Evolutionary conservation across 768 basidiomycete species (phyloP), one percentile per base, ranked within the genome.

Genomic region (Macrolepiota fuliginosa): DNA sequence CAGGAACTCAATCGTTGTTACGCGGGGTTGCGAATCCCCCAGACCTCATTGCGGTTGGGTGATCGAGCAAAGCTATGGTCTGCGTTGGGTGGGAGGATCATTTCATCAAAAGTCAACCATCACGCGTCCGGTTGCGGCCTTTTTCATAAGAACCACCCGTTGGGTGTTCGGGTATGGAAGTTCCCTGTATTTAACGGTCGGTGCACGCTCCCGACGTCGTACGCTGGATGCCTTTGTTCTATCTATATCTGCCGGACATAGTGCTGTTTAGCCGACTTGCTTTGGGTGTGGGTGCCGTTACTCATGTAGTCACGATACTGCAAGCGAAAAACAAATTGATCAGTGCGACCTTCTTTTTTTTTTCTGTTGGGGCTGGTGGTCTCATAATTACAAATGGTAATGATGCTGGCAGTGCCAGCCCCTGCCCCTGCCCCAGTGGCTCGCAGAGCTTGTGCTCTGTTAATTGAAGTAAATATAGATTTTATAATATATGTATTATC

Each of bases 281-380:
- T 7, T 10, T 19, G 9, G 24, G 10, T 19, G 24, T 22, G 22
- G 47, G 24, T 27, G 7, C 22, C 24, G 47, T 15, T 49, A 27
- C 12, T 49, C 22, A 32, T 49, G 47, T 27, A 49, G 47, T 49
- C 40, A 42, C 12, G 40, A 10, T n/a, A 42, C 12, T 42, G 3
- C 47, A 54, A 35, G 53, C 36, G 53, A 54, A 12, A 54, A 54
- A 40, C 53, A 24, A 54, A 40, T 54, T 54, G 53, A 24, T 25
- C 19, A 49, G 12, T 40, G 13, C 36, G n/a, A 4, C 22, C 22
- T n/a, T n/a, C n/a, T 47, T 13, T 49, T 22, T 19, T 24, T 15
- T 24, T 13, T 9, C 47, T 24, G 22, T 10, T 40, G 46, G 7
- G 10, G 0, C 46, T 19, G 17, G 5, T 19, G 10, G 46, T 19